These are phyloP conservation scores for Phytophthora quininea DNA, from an alignment of 352 stramenopile species.

Conservation along the genomic window DNA sequence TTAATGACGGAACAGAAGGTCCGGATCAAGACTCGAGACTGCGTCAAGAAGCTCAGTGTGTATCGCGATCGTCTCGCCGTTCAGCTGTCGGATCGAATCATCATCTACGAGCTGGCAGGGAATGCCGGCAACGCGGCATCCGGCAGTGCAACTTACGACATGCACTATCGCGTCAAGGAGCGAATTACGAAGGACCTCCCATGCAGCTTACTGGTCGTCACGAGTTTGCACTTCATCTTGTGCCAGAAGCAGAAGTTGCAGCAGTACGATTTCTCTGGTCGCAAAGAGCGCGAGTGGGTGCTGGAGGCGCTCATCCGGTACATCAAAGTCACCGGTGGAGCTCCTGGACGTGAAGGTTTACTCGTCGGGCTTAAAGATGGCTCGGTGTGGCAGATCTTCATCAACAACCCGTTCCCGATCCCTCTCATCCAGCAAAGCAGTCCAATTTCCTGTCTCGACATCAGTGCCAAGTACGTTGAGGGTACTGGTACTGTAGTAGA, in stretches of 20 bases:
- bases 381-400: constrained; percentile 92
- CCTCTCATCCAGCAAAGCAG: constrained; percentile 88
- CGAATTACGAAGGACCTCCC: constrained; percentile 85
- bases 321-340: constrained; percentile 93
- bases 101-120: constrained; percentile 94
- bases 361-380: constrained; percentile 94
- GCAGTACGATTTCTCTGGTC: constrained; percentile 90
- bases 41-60: constrained; percentile 94
- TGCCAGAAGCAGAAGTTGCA: constrained; percentile 93
- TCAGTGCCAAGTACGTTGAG: constrained; percentile 78
- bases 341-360: constrained; percentile 87
- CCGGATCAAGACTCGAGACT: constrained; percentile 94
- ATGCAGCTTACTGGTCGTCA: constrained; percentile 91
- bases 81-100: constrained; percentile 93
- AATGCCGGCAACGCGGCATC: constrained; percentile 37
- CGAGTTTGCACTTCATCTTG: constrained; percentile 91
- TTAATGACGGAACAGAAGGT: constrained; percentile 95
- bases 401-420: constrained; percentile 96
- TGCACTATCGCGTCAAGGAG: constrained; percentile 94
- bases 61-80: constrained; percentile 93
- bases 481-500: background rate
- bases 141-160: constrained; percentile 75
- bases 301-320: constrained; percentile 91
- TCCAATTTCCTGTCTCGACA: constrained; percentile 89
- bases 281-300: constrained; percentile 88